These are phyloP conservation scores for Trypethelium eluteriae DNA, from an alignment of 495 filamentous ascomycete species.

Conservation along the genomic window DNA sequence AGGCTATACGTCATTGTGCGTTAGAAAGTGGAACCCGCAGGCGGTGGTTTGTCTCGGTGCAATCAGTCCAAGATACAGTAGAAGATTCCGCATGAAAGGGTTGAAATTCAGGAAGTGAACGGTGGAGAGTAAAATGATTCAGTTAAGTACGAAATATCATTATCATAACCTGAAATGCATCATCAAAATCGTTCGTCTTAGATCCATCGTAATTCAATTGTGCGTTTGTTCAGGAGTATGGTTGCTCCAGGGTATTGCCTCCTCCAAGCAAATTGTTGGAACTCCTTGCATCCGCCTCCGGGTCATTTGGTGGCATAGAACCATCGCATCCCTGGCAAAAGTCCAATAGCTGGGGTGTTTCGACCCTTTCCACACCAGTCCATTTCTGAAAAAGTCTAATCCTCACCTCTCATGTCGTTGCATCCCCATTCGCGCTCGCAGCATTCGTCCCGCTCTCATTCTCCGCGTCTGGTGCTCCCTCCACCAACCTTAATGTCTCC, in stretches of 20 bases:
- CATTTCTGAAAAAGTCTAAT: not conserved
- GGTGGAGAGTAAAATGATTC: no score
- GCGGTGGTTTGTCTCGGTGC: not conserved
- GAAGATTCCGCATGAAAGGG: not conserved
- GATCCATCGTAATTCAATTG: no score
- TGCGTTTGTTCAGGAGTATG: no score
- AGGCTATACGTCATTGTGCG: not conserved
- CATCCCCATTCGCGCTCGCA: constrained; percentile 10
- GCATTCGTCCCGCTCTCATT: constrained; percentile 25
- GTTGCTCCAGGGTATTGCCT: no score
- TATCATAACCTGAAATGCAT: no score
- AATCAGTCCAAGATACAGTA: not conserved
- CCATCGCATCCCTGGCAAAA: not conserved
- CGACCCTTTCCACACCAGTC: not conserved
- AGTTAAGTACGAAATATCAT: no score
- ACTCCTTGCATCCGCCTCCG: no score
- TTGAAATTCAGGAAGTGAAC: not conserved
- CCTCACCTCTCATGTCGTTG: not conserved
- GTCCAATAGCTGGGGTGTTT: no score
- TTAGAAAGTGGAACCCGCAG: not conserved
- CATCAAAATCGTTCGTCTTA: no score
- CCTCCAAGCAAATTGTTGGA: no score
- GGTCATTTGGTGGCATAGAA: not conserved
- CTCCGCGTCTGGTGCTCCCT: constrained; percentile 34
- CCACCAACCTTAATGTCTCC: constrained; percentile 68